Evolutionary conservation across 192 early-diverging fungal genomes (phyloP).

Genomic region (Mortierella hygrophila): DNA sequence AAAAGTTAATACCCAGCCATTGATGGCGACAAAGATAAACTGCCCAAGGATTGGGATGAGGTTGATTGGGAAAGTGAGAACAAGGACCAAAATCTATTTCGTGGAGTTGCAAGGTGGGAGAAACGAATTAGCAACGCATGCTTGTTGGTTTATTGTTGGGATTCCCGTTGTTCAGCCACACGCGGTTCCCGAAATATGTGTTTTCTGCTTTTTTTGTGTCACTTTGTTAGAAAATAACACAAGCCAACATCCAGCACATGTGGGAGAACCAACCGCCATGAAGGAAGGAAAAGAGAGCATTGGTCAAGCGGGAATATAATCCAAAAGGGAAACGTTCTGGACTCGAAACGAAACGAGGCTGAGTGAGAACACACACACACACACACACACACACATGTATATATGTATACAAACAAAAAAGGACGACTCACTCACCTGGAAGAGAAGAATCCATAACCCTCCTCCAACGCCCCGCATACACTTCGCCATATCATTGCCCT

Average conservation of each 20-base stretch:
- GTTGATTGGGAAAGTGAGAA: slow-evolving; percentile 43
- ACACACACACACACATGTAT: neutral
- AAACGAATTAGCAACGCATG: neutral
- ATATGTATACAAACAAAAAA: neutral
- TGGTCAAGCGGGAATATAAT: neutral
- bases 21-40: slow-evolving; percentile 59
- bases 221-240: neutral
- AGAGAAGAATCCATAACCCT: slow-evolving; percentile 51
- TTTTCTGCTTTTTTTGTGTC: neutral
- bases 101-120: too few species aligned
- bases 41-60: slow-evolving; percentile 42
- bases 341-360: neutral
- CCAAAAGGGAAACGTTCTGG: neutral
- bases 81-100: slow-evolving; percentile 28
- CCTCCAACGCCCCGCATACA: slow-evolving; percentile 63
- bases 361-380: neutral
- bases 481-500: slow-evolving; percentile 52
- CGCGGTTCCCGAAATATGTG: neutral
- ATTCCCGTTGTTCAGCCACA: neutral
- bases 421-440: slow-evolving; percentile 46
- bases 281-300: neutral
- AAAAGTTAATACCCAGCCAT: slow-evolving; percentile 68
- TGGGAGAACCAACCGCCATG: neutral
- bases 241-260: neutral
- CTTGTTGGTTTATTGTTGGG: neutral